These are phyloP conservation scores for Penicillium flavigenum DNA, from an alignment of 495 filamentous ascomycete species.

Conservation along the genomic window DNA sequence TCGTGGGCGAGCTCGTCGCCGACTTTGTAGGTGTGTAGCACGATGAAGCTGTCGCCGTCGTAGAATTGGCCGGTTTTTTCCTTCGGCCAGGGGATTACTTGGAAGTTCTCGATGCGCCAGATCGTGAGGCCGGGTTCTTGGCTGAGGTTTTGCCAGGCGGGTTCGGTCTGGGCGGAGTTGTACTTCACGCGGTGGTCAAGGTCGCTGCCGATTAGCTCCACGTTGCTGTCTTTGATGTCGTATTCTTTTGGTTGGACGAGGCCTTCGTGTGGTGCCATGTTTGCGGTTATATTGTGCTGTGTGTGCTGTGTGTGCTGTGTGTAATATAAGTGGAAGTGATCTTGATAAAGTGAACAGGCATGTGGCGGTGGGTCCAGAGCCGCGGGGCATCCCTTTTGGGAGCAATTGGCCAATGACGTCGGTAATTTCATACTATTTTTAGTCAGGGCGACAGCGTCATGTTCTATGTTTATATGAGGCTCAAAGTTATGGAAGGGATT, in stretches of 20 bases:
- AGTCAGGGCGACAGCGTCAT: not conserved
- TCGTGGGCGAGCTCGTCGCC: slow-evolving; percentile 54
- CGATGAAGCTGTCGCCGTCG: slow-evolving; percentile 63
- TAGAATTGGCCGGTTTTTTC: slow-evolving; percentile 55
- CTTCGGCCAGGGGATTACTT: slow-evolving; percentile 58
- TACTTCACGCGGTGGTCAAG: slow-evolving; percentile 64
- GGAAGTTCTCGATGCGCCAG: slow-evolving; percentile 63
- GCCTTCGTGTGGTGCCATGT: slow-evolving; percentile 57
- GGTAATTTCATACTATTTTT: slow-evolving; percentile 7
- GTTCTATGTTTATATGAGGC: not conserved
- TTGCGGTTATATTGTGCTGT: slow-evolving; percentile 1
- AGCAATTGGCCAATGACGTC: slow-evolving; percentile 9
- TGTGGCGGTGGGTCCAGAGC: slow-evolving; percentile 12
- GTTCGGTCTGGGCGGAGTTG: slow-evolving; percentile 58
- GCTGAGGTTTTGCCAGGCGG: slow-evolving; percentile 60
- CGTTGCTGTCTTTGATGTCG: slow-evolving; percentile 62
- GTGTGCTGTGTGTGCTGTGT: not conserved
- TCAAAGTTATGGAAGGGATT: not conserved
- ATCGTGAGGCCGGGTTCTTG: slow-evolving; percentile 50
- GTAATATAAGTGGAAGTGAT: not conserved
- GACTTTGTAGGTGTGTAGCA: slow-evolving; percentile 55
- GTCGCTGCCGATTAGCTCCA: slow-evolving; percentile 57
- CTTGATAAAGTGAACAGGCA: not conserved
- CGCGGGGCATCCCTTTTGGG: slow-evolving; percentile 6
- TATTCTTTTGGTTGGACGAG: slow-evolving; percentile 58